A percentile compares a stretch with the other conserved stretches of the same genome.
These are phyloP conservation scores for Zostera marina DNA, from an alignment of 116 monocot genomes.

Conservation along the genomic window DNA sequence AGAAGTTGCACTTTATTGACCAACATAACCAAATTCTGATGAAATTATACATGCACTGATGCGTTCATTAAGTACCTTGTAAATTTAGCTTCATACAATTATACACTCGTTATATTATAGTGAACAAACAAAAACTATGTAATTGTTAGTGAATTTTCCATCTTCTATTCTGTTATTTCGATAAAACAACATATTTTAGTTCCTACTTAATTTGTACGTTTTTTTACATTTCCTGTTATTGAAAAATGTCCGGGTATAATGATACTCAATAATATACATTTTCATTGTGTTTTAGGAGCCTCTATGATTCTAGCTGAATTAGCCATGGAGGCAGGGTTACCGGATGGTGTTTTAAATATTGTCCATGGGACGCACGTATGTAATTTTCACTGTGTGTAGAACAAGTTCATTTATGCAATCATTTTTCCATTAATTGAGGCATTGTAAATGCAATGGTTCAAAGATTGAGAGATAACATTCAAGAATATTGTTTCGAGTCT, in stretches of 20 bases:
- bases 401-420: too few relatives aligned
- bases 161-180: not conserved
- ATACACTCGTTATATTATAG: too few relatives aligned
- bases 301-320: conserved; percentile 87
- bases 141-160: not conserved
- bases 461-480: too few relatives aligned
- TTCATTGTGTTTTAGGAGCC: conserved; percentile 43
- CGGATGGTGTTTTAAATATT: conserved; percentile 85
- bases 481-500: too few relatives aligned
- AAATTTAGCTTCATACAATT: too few relatives aligned
- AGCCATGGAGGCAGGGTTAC: conserved; percentile 91
- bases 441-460: too few relatives aligned
- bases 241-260: not conserved
- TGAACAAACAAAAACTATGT: too few relatives aligned
- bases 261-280: not conserved
- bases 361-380: conserved; percentile 88
- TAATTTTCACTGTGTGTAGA: not conserved
- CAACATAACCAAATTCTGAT: too few relatives aligned
- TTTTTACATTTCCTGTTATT: not conserved
- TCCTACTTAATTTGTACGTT: not conserved
- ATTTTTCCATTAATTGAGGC: too few relatives aligned
- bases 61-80: too few relatives aligned
- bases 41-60: too few relatives aligned
- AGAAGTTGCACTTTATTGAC: too few relatives aligned
- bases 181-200: not conserved